Conservation (phyloP, 805 yeast species). For the Teunomyces barrocoloradensis region DNA sequence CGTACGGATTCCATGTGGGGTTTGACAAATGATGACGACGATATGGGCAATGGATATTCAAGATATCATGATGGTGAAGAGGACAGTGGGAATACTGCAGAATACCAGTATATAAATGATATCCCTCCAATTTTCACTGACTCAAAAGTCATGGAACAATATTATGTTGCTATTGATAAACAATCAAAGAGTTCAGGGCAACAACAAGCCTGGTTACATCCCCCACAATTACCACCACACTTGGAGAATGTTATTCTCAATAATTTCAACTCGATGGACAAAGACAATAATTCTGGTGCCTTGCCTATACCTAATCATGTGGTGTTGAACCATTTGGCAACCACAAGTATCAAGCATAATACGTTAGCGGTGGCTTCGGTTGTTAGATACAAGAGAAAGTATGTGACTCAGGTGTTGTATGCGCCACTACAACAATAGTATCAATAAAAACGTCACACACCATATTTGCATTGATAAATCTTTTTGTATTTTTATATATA, state of each 20-base stretch:
- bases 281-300: constrained; percentile 83
- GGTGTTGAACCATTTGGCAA: constrained; percentile 90
- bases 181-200: constrained; percentile 57
- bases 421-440: constrained; percentile 65
- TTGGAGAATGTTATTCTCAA: constrained; percentile 90
- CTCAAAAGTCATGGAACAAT: constrained; percentile 84
- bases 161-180: constrained; percentile 71
- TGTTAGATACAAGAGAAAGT: constrained; percentile 82
- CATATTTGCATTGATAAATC: background rate
- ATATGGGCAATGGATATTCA: constrained; percentile 79
- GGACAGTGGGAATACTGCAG: constrained; percentile 11
- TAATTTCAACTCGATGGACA: constrained; percentile 55
- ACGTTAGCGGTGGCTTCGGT: constrained; percentile 92
- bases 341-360: constrained; percentile 90
- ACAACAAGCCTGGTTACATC: constrained; percentile 72
- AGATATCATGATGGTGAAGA: constrained; percentile 66
- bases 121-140: constrained; percentile 85
- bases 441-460: background rate
- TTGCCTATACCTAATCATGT: constrained; percentile 94
- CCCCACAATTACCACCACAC: constrained; percentile 97
- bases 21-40: constrained; percentile 66
- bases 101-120: constrained; percentile 53
- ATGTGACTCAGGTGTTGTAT: constrained; percentile 87
- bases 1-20: constrained; percentile 63
- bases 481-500: background rate